Evolutionary conservation across 1,139 yeast genomes (phyloP), one percentile per base, ranked within the genome.

Genomic region (Geotrichum candidum): DNA sequence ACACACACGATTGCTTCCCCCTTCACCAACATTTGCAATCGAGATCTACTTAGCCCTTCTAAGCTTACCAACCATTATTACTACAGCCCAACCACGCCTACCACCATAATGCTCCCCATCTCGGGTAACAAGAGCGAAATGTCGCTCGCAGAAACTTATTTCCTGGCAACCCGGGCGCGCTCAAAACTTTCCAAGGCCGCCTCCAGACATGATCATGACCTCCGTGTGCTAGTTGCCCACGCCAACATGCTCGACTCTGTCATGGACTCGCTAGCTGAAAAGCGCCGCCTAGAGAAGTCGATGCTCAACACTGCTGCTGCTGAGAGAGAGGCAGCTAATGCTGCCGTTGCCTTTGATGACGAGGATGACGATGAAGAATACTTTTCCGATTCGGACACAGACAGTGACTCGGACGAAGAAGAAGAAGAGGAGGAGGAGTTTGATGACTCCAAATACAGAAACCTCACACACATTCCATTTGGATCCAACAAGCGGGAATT

Each of bases 191-290:
- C 90, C 51, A 79, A 74, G 63, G 91, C 87, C 71, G 92, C 92
- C 3, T 72, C 82, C 46, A 80, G 81, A 65, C 81, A 82, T 9
- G 88, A 85, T 67, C 83, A 86, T 53, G 77, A 84, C 64, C 77
- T 88, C 61, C 79, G 90, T 64, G 76, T 79, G 57, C 78, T 88
- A 56, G 92, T 88, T 2, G 81, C 85, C 45, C 95, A 88, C 73
- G 94, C 95, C 23, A 88, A 88, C 73, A 76, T 88, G 77, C 78
- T 88, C 64, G 96, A 88, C 70, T 79, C 79, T 65, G 72, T 88
- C 55, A 85, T 88, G 84, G 91, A 84, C 54, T 56, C 67, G 18
- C 64, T 72, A 11, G 63, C 69, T 15, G 60, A 64, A 29, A 67
- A 64, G 38, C 65, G 68, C 33, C 46, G 46, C 46, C 46, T 41